Evolutionary conservation across 345 rosid genomes (phyloP), one percentile per base, ranked within the genome.

Genomic region (Eucalyptus virginea): DNA sequence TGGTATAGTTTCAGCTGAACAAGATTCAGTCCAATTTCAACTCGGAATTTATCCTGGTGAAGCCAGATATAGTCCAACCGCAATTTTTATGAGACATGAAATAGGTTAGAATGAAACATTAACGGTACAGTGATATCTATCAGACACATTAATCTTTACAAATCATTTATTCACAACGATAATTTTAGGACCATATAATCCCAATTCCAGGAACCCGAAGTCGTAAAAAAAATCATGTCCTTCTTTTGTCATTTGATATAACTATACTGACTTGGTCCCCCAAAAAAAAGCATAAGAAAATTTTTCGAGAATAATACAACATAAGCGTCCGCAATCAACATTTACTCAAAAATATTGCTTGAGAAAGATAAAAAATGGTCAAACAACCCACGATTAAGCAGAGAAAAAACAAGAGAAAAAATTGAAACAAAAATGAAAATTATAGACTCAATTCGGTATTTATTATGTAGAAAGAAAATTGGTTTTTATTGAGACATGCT

Each of bases 51-150:
- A 77, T 77, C 28, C 47, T 11, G 24, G 9, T 77, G 9, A 77
- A 77, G 28, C 85, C 30, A 14, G 47, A 16, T 40, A 40, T 6
- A 77, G 85, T 77, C 47, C 85, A 40, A 40, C 44, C 30, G 13
- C 85, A 40, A 44, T 40, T 21, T 77, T 77, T 11, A 77, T 11
- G 47, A 77, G 47, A 77, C 47, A 40, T 40, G 28, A 40, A 77
- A 40, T 77, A 28, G 30, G 9, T 21, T 1, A 77, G 42, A 77
- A 11, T 37, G 28, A 40, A 21, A 77, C 0, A 3, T 6, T 5
- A 23, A 56, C 3, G 3, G 3, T 56, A 77, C 1, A 6, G 9
- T 11, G 5, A 6, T 19, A 37, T 77, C 9, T 19, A 1, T 2
- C 0, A 6, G 2, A 77, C 6, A 37, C 8, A 21, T 37, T 40